Base-by-base conservation (phyloP, 2,329 filamentous ascomycete genomes). In the Cladosporium cucumerinum region DNA sequence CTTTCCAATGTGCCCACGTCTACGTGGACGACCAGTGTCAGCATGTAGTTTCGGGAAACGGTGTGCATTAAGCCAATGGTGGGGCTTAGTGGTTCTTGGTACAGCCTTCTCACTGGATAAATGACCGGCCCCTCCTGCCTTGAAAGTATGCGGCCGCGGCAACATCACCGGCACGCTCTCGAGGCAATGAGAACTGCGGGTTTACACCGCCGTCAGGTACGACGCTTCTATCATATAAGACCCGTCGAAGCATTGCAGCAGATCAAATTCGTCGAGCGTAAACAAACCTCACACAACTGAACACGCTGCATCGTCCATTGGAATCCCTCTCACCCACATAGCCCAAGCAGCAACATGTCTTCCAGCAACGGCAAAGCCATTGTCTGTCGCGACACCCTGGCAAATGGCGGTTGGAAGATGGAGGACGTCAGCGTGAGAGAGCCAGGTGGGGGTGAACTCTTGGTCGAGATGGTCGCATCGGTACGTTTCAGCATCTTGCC, bases 391-490 rank as follows among this genome's bases (percentile, higher is more conserved):
- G 74, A 76, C 39, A 76, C 78, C 1, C 70, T 76, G 58, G 72
- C 72, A 57, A 73, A 77, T 48, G 70, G 74, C 18, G 72, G 73
- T 48, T 81, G 79, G 79, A 77, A 75, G 61, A 74, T 79, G 68
- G 75, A 78, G 55, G 72, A 77, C 18, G 73, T 80, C 14, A 71
- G 68, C 16, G 59, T 80, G 1, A 69, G 78, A 12, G 68, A 76
- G n/a, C 73, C 76, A 1, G 68, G 71, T 12, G 74, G 80, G 1
- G 79, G 83, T 32, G 84, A 86, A 71, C 72, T 85, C 1, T 74
- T 85, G 1, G 79, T 86, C 3, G 81, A 84, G 49, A 81, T 86
- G 65, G 76, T 85, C 0, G 82, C 84, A 0, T 80, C 65, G 21
- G 61, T 64, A 52, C 12, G 61, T 52, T 34, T 14, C 34, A 48